Base-by-base conservation (phyloP, 1,139 yeast genomes). In the Geotrichum carabidarum region DNA sequence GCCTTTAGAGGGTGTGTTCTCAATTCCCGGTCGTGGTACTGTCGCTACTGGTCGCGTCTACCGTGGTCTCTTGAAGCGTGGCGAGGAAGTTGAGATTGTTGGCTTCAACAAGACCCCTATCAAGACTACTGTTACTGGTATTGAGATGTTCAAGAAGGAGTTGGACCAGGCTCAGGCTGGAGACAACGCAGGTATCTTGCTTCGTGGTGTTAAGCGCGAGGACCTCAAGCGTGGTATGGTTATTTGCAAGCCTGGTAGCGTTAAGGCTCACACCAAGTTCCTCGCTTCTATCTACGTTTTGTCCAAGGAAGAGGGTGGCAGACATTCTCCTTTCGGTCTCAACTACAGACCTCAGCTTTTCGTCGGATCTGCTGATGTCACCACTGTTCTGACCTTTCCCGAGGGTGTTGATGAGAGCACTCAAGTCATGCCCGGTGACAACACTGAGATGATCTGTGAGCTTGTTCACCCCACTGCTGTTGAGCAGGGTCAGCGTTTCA, bases 21-120 rank as follows among this genome's bases (percentile, higher is more conserved):
- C 98, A 58, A 93, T 93, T 66, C 90, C 98, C 54, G 99, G 99
- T 77, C 91, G 99, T 84, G 99, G 99, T 78, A 93, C 99, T 59
- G 99, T 93, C 64, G 96, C 89, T 68, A 88, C 98, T 58, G 99
- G 99, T 73, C 88, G 98, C 78, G 99, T 90, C 65, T 98, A 91
- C 80, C 90, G 99, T 78, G 99, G 99, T 77, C 75, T 82, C 64
- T 82, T 93, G 74, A 89, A 88, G 84, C 90, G 91, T 81, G 98
- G 98, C 77, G 98, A 91, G 77, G 98, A 93, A 79, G 80, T 93
- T 66, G 99, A 93, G 79, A 84, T 93, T 72, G 96, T 93, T 63
- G 99, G 99, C 70, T 82, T 78, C 80, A 85, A 86, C 75, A 84
- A 83, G 67, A 82, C 83, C 72, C 93, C 96, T 65, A 74, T 86